A percentile compares a stretch with the other conserved stretches of the same genome.
Conservation (phyloP, 163 green algal genomes). For the Chlamydomonas reinhardtii region DNA sequence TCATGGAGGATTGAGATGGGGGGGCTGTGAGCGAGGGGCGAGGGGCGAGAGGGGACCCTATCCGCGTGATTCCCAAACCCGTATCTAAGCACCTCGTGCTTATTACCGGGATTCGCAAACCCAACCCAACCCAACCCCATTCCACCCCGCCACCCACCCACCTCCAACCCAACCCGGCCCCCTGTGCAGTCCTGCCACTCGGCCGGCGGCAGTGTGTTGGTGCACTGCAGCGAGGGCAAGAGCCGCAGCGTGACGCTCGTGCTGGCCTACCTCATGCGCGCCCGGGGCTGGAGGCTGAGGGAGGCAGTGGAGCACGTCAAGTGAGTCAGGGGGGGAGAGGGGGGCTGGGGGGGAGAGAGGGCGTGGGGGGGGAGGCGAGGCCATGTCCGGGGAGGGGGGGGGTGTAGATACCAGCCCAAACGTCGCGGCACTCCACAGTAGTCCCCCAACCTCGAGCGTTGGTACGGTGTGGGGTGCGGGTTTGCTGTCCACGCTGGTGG, state of each 20-base stretch:
- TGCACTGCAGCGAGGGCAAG: constrained; percentile 85
- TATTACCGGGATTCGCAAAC: too few relatives aligned
- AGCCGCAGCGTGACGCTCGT: constrained; percentile 74
- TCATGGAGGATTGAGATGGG: too few relatives aligned
- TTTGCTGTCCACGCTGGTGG: too few relatives aligned
- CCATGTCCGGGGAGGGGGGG: too few relatives aligned
- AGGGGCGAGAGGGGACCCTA: too few relatives aligned
- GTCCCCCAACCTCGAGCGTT: too few relatives aligned
- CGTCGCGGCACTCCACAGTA: too few relatives aligned
- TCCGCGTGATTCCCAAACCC: too few relatives aligned
- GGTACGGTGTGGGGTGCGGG: too few relatives aligned
- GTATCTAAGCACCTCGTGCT: too few relatives aligned
- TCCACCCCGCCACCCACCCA: not conserved
- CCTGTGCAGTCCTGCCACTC: constrained; percentile 13
- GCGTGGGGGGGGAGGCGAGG: not conserved
- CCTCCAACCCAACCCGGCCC: not conserved
- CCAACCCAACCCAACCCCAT: not conserved
- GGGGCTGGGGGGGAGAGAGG: not conserved
- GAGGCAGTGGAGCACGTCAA: constrained; percentile 65
- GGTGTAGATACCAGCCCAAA: too few relatives aligned
- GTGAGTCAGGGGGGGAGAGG: constrained; percentile 28
- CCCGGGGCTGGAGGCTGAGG: constrained; percentile 62
- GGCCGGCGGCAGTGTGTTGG: constrained; percentile 63
- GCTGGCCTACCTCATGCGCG: constrained; percentile 76
- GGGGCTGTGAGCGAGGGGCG: too few relatives aligned